phyloP scores from a whole-genome alignment of 805 yeast genomes.

The Hanseniaspora singularis region DNA sequence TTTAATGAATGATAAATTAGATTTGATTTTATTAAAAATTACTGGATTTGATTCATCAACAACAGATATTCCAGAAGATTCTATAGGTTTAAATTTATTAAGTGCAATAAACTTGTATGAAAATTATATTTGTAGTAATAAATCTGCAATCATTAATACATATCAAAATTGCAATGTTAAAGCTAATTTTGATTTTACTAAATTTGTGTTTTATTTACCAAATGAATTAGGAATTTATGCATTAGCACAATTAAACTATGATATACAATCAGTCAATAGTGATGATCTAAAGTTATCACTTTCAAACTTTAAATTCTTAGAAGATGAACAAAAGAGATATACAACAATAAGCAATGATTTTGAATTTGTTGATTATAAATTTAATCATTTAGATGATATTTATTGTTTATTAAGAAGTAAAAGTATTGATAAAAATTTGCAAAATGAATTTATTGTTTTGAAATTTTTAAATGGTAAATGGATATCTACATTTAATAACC shows the following conservation, averaged over 20 bases:
- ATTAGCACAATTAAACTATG: constrained; percentile 1
- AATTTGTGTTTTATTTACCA: neutral
- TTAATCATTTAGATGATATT: neutral
- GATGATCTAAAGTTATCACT: neutral
- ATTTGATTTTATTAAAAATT: neutral
- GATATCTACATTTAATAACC: neutral
- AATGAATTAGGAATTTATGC: neutral
- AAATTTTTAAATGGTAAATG: constrained; percentile 2
- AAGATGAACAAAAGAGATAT: neutral
- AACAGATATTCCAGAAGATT: neutral
- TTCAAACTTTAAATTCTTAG: neutral
- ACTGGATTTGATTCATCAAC: neutral
- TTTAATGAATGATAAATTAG: neutral
- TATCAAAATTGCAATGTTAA: neutral
- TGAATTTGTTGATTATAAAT: neutral
- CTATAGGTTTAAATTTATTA: neutral
- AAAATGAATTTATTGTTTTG: neutral
- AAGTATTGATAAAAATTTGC: neutral
- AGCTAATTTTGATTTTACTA: constrained; percentile 1
- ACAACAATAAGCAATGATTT: neutral
- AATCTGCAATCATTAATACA: neutral
- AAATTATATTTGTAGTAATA: neutral
- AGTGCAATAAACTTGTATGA: neutral
- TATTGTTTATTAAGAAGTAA: neutral
- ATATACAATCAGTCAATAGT: constrained; percentile 4